These are phyloP conservation scores for Backusella sp. DNA, from an alignment of 192 early-diverging fungal genomes.

Conservation along the genomic window DNA sequence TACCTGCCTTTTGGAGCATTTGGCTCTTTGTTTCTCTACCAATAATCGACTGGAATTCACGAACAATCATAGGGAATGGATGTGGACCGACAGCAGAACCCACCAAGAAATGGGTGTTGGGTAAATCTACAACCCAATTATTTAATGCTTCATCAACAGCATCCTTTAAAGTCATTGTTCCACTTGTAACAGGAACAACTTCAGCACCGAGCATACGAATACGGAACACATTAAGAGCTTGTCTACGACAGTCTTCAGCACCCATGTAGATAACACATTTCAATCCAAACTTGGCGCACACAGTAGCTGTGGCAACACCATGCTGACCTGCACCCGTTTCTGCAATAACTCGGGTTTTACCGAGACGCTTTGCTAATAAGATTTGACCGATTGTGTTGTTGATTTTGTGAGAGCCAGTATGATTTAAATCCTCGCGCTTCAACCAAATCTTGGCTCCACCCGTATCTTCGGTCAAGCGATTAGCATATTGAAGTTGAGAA, in stretches of 20 bases:
- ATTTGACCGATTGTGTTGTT: slow-evolving; percentile 98
- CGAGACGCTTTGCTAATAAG: slow-evolving; percentile 89
- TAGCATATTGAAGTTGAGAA: slow-evolving; percentile 85
- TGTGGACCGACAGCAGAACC: slow-evolving; percentile 98
- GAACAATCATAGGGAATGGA: slow-evolving; percentile 96
- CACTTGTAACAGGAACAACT: slow-evolving; percentile 82
- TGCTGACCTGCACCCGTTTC: slow-evolving; percentile 99
- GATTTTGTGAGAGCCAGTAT: slow-evolving; percentile 99
- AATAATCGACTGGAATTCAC: slow-evolving; percentile 97
- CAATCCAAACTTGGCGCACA: slow-evolving; percentile 96
- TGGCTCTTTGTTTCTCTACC: slow-evolving; percentile 87
- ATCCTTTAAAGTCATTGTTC: slow-evolving; percentile 90
- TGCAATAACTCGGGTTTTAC: slow-evolving; percentile 96
- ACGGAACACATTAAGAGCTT: slow-evolving; percentile 95
- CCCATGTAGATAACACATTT: slow-evolving; percentile 99
- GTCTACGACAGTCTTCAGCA: slow-evolving; percentile 89
- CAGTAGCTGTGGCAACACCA: slow-evolving; percentile 96
- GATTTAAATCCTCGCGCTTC: slow-evolving; percentile 98
- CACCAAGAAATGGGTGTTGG: slow-evolving; percentile 92
- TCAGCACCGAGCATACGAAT: slow-evolving; percentile 92
- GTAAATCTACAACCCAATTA: slow-evolving; percentile 96
- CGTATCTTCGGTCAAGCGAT: slow-evolving; percentile 73
- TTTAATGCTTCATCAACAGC: slow-evolving; percentile 98
- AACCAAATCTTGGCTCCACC: slow-evolving; percentile 94
- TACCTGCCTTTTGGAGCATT: slow-evolving; percentile 76